A percentile compares a stretch with the other conserved stretches of the same genome.
phyloP scores from a whole-genome alignment of 441 rosid species.

The Brassica hybrid region DNA sequence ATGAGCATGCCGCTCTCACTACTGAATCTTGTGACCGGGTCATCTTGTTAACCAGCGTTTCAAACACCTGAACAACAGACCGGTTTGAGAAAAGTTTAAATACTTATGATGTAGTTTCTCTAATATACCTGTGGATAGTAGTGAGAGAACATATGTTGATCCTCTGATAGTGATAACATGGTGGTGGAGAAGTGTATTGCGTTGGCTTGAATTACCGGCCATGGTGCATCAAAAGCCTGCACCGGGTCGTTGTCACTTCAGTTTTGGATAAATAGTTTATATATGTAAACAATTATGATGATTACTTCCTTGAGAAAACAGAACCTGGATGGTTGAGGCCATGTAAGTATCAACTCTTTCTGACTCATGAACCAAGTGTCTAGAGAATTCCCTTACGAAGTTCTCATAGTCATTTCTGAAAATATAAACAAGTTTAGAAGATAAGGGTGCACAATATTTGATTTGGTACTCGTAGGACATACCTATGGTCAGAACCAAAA shows the following conservation, averaged over 20 bases:
- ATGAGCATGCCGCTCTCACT: constrained; percentile 88
- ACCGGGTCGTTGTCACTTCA: constrained; percentile 31
- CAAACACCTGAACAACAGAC: constrained; percentile 65
- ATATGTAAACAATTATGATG: constrained; percentile 10
- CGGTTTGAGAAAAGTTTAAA: constrained; percentile 17
- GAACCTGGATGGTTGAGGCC: constrained; percentile 92
- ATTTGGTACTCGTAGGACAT: constrained; percentile 34
- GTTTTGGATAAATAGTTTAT: background rate
- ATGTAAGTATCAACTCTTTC: constrained; percentile 80
- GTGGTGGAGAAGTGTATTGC: constrained; percentile 90
- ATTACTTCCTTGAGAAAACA: background rate
- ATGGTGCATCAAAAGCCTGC: constrained; percentile 98
- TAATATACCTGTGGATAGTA: constrained; percentile 74
- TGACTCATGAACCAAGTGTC: constrained; percentile 65
- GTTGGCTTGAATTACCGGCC: constrained; percentile 96
- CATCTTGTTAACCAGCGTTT: constrained; percentile 86
- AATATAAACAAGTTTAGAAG: constrained; percentile 22
- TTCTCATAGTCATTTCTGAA: constrained; percentile 80
- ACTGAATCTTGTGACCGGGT: constrained; percentile 78
- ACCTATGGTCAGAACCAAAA: constrained; percentile 86
- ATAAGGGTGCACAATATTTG: background rate
- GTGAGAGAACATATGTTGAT: constrained; percentile 71
- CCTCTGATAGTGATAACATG: constrained; percentile 83
- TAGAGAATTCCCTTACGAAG: constrained; percentile 83
- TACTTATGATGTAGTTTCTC: constrained; percentile 15